Conservation (phyloP, 1,284 basidiomycete species). For the Apiotrichum montevideense region DNA sequence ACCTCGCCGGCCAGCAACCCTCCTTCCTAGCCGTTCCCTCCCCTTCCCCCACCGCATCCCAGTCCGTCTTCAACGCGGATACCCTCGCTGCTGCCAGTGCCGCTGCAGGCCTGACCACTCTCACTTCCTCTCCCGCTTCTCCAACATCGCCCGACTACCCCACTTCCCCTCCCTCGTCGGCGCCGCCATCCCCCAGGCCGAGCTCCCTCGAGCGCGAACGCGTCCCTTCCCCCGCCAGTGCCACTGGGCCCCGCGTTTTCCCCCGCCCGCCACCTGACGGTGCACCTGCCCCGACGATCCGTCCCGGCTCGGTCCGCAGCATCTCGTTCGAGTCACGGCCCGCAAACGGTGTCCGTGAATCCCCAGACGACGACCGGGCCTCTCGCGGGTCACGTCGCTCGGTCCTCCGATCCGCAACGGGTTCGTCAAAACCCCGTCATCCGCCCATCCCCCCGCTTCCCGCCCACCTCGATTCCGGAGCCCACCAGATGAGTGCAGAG, state of each 20-base stretch:
- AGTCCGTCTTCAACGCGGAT: background rate
- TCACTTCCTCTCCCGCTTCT: too few relatives aligned
- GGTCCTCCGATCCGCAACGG: constrained; percentile 8
- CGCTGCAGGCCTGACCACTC: background rate
- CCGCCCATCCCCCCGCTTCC: background rate
- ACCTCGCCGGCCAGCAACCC: too few relatives aligned
- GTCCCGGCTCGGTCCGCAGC: constrained; percentile 14
- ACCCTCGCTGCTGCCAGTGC: background rate
- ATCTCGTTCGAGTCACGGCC: constrained; percentile 2
- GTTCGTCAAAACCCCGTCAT: background rate
- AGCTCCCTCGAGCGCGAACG: too few relatives aligned
- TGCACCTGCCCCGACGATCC: constrained; percentile 5
- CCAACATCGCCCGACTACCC: too few relatives aligned
- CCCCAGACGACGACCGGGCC: constrained; percentile 10
- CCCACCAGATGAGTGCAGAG: too few relatives aligned
- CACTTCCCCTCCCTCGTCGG: too few relatives aligned
- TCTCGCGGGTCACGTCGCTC: constrained; percentile 9
- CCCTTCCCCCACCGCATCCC: background rate
- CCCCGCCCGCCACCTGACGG: constrained; percentile 2
- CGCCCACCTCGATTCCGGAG: too few relatives aligned
- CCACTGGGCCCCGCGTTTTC: constrained; percentile 3
- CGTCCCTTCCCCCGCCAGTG: background rate
- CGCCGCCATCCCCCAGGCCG: too few relatives aligned
- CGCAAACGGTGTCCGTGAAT: background rate
- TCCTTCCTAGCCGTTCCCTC: too few relatives aligned